Conservation (phyloP, 208 protist genomes). For the Tetramitus jugosus region DNA sequence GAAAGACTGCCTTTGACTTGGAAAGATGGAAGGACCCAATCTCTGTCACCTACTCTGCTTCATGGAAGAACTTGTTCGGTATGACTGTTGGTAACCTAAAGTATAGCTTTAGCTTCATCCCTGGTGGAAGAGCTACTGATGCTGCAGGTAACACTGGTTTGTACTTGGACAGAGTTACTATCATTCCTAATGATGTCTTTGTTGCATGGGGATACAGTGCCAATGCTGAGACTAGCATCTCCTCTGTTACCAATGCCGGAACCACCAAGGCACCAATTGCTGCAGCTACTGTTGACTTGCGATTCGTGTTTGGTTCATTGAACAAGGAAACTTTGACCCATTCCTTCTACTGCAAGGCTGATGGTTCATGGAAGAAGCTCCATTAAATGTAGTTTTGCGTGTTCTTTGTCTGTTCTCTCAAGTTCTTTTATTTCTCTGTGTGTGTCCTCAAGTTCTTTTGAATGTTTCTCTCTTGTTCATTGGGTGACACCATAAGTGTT, state of each 20-base stretch:
- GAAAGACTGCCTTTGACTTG: neutral
- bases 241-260: neutral
- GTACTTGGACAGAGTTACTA: neutral
- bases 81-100: neutral
- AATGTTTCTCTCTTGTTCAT: too few species aligned
- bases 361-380: too few species aligned
- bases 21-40: neutral
- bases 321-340: too few species aligned
- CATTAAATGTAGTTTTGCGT: too few species aligned
- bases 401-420: too few species aligned
- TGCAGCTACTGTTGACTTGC: neutral
- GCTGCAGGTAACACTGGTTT: neutral
- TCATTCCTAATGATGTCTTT: neutral
- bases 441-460: too few species aligned
- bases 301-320: too few species aligned
- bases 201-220: neutral
- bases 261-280: neutral
- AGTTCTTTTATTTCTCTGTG: too few species aligned
- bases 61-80: neutral
- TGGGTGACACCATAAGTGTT: too few species aligned
- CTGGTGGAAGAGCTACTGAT: neutral
- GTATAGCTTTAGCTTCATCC: neutral
- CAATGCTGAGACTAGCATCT: neutral
- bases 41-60: neutral
- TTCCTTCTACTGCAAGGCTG: too few species aligned